A percentile compares a stretch with the other conserved stretches of the same genome.
Conservation (phyloP, 306 rosid species). For the Lathyrus tuberosus region DNA sequence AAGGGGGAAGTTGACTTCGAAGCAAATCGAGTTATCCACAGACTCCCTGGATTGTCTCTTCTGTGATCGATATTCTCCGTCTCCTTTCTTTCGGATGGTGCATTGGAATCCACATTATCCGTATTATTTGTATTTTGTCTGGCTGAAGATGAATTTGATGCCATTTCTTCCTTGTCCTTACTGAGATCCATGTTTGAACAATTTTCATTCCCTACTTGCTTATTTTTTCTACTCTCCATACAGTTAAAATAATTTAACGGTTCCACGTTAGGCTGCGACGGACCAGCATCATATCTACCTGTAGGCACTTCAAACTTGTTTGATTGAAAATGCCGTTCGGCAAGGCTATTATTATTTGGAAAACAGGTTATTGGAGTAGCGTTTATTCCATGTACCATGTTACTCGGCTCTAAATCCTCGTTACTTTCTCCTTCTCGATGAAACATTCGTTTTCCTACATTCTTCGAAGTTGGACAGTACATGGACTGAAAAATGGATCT, state of each 20-base stretch:
- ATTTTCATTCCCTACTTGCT: constrained; percentile 40
- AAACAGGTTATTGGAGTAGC: constrained; percentile 59
- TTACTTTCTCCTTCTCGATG: constrained; percentile 46
- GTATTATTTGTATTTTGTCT: constrained; percentile 48
- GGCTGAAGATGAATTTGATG: constrained; percentile 56
- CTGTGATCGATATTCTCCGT: constrained; percentile 35
- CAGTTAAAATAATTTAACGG: constrained; percentile 43
- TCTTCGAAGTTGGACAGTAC: constrained; percentile 52
- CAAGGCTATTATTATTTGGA: constrained; percentile 40
- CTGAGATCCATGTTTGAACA: constrained; percentile 40
- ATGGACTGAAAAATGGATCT: constrained; percentile 76
- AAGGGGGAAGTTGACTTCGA: constrained; percentile 48
- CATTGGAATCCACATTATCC: constrained; percentile 46
- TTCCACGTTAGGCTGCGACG: constrained; percentile 43
- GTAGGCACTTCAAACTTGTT: constrained; percentile 42
- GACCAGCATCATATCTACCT: constrained; percentile 44
- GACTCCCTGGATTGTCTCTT: constrained; percentile 50
- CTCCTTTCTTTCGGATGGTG: constrained; percentile 46
- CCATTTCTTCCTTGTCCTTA: constrained; percentile 51
- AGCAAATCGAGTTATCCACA: constrained; percentile 79
- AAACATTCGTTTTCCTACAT: constrained; percentile 39
- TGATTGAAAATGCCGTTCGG: constrained; percentile 38
- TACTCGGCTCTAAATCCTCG: constrained; percentile 48
- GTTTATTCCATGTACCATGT: constrained; percentile 43
- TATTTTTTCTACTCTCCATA: constrained; percentile 48